These are phyloP conservation scores for Gleditsia sinensis DNA, from an alignment of 306 rosid genomes.

Conservation along the genomic window DNA sequence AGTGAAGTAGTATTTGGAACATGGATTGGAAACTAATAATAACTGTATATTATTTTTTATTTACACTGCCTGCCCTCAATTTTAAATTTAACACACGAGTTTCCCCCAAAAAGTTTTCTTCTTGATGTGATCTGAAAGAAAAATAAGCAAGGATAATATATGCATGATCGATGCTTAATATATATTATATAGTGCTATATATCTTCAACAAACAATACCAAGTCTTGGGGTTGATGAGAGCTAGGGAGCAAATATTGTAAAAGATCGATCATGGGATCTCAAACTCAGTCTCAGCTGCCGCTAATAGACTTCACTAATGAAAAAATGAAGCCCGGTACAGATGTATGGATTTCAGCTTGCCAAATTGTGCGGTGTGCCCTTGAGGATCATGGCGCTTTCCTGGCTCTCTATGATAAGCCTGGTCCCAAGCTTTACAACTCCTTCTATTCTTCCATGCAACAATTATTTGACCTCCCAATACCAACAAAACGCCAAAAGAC, in stretches of 20 bases:
- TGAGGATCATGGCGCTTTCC: slow-evolving; percentile 32
- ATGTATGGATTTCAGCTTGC: slow-evolving; percentile 22
- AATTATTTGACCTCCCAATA: slow-evolving; percentile 29
- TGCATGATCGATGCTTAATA: too few species aligned
- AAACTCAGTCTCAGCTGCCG: slow-evolving; percentile 9
- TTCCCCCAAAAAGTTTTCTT: too few species aligned
- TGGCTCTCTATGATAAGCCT: slow-evolving; percentile 33
- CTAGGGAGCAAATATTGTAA: neutral
- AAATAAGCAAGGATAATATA: too few species aligned
- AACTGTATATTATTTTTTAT: too few species aligned
- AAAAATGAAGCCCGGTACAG: slow-evolving; percentile 21
- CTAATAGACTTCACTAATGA: slow-evolving; percentile 6
- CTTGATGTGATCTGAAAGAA: too few species aligned
- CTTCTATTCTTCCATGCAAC: slow-evolving; percentile 16
- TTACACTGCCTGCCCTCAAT: too few species aligned
- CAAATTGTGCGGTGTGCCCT: slow-evolving; percentile 24
- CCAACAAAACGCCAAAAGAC: slow-evolving; percentile 25
- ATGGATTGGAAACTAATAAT: too few species aligned
- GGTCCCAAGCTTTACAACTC: neutral
- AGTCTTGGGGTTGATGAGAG: neutral
- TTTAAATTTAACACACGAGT: too few species aligned
- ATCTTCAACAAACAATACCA: neutral
- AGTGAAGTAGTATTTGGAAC: too few species aligned
- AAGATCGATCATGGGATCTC: slow-evolving; percentile 8
- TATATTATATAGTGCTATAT: too few species aligned